Evolutionary conservation across 495 filamentous ascomycete species (phyloP).

Genomic region (Daldinia caldariorum): DNA sequence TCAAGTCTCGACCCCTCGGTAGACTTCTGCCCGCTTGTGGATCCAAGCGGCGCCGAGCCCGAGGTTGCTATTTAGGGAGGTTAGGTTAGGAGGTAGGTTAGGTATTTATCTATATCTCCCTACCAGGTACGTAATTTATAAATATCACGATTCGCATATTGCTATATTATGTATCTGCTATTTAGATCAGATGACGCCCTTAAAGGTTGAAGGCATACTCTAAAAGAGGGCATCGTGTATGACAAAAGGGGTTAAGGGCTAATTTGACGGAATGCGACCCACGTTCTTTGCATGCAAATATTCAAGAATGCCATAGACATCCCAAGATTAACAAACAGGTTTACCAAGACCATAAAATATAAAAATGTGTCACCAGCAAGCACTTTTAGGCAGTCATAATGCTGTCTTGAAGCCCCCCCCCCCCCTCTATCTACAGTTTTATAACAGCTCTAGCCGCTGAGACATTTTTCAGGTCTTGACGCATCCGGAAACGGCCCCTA

Average conservation of each 20-base stretch:
- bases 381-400: neutral
- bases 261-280: neutral
- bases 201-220: no score
- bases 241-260: no score
- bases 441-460: neutral
- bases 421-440: neutral
- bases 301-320: no score
- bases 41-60: neutral
- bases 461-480: constrained; percentile 7
- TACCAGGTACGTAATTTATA: no score
- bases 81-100: no score
- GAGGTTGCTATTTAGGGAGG: neutral
- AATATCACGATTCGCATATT: no score
- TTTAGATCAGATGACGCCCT: no score
- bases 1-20: neutral
- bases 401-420: neutral
- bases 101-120: no score
- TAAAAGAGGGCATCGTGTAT: no score
- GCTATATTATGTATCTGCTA: no score
- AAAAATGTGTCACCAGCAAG: neutral
- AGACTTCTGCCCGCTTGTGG: neutral
- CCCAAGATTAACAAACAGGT: no score
- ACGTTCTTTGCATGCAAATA: neutral
- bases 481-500: constrained; percentile 25
- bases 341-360: no score